phyloP scores from a whole-genome alignment of 1,139 yeast genomes.

The Yarrowia galli region DNA sequence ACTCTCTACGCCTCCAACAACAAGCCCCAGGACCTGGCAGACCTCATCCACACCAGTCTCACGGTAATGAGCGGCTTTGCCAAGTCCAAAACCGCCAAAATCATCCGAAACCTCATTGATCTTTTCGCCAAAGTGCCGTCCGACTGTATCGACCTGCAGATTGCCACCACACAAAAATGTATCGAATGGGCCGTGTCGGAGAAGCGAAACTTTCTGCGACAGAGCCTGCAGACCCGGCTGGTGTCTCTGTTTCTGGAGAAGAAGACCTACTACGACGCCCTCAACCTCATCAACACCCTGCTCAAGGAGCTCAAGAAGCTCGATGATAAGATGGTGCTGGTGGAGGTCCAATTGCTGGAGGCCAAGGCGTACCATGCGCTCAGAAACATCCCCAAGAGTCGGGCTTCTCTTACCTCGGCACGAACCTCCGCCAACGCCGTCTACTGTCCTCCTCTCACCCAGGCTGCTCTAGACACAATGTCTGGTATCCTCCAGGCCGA shows the following conservation, averaged over 20 bases:
- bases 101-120: conserved; percentile 72
- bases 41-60: conserved; percentile 74
- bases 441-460: conserved; percentile 91
- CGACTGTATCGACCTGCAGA: conserved; percentile 72
- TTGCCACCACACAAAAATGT: conserved; percentile 75
- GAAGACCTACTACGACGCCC: conserved; percentile 71
- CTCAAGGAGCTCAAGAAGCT: conserved; percentile 87
- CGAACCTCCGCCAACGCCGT: conserved; percentile 96
- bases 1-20: conserved; percentile 48
- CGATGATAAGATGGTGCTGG: conserved; percentile 93
- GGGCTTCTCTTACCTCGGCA: conserved; percentile 93
- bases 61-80: conserved; percentile 75
- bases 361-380: conserved; percentile 89
- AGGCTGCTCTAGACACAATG: conserved; percentile 94
- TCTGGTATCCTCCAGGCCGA: conserved; percentile 96
- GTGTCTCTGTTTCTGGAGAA: conserved; percentile 75
- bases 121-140: conserved; percentile 69
- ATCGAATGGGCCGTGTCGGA: conserved; percentile 87
- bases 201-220: conserved; percentile 88
- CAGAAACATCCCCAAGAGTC: conserved; percentile 89
- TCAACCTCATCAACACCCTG: conserved; percentile 72
- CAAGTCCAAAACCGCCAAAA: conserved; percentile 93
- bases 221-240: conserved; percentile 82
- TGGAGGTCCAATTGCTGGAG: conserved; percentile 93
- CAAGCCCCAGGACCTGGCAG: conserved; percentile 61